phyloP scores from a whole-genome alignment of 2,329 filamentous ascomycete species.

The Lecanicillium sp. region DNA sequence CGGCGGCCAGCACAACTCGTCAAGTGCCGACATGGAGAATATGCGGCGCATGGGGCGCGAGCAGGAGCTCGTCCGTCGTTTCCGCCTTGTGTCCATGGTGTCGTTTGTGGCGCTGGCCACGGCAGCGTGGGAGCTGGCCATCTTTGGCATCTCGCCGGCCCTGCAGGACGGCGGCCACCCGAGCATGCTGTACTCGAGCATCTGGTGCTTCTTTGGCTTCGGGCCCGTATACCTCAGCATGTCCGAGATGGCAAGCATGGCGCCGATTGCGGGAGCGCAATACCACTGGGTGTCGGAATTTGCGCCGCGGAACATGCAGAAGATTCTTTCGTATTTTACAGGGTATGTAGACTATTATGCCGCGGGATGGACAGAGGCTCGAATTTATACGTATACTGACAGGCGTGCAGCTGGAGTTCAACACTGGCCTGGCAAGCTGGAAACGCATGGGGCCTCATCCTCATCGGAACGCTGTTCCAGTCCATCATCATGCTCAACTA shows the following conservation, averaged over 20 bases:
- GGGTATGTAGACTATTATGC: background rate
- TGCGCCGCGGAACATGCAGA: slow-evolving; percentile 7
- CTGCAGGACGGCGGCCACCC: slow-evolving; percentile 3
- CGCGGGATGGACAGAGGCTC: too few species aligned
- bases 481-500: slow-evolving; percentile 1
- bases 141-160: slow-evolving; percentile 11
- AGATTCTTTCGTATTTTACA: slow-evolving; percentile 8
- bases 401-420: background rate
- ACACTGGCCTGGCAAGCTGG: slow-evolving; percentile 10
- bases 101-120: slow-evolving; percentile 13
- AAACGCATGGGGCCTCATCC: slow-evolving; percentile 4
- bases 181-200: background rate
- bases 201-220: slow-evolving; percentile 9
- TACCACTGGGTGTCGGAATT: slow-evolving; percentile 11
- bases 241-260: slow-evolving; percentile 12
- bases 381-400: background rate
- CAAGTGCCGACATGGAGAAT: background rate
- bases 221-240: slow-evolving; percentile 11
- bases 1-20: slow-evolving; percentile 1
- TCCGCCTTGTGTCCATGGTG: slow-evolving; percentile 10
- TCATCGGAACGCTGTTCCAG: slow-evolving; percentile 8
- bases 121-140: slow-evolving; percentile 6
- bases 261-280: slow-evolving; percentile 8
- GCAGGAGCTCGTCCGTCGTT: slow-evolving; percentile 15
- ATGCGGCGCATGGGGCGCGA: slow-evolving; percentile 15